Evolutionary conservation across 169 alveolate genomes (phyloP).

Genomic region (Plasmodium vinckei): DNA sequence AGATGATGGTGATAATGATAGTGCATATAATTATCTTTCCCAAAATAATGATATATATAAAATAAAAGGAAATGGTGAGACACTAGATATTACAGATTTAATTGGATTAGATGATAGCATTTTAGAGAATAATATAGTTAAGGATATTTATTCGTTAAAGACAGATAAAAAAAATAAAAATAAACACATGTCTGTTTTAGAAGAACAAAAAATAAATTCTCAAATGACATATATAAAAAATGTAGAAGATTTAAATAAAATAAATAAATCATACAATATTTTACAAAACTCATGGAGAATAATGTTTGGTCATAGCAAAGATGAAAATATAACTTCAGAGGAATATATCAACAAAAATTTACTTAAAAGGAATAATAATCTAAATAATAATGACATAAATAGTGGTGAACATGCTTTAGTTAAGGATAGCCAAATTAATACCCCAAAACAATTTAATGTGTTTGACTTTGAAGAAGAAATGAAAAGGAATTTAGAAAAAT

Average conservation of each 20-base stretch:
- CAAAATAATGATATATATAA: slow-evolving; percentile 42
- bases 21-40: slow-evolving; percentile 13
- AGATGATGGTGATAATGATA: not conserved
- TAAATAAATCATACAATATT: slow-evolving; percentile 13
- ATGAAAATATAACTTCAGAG: slow-evolving; percentile 1
- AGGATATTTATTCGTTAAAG: slow-evolving; percentile 18
- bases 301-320: slow-evolving; percentile 10
- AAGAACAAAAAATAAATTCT: slow-evolving; percentile 29
- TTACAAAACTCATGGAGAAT: slow-evolving; percentile 33
- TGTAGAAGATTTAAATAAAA: slow-evolving; percentile 20
- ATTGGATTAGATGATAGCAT: not conserved
- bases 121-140: not conserved
- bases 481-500: slow-evolving; percentile 21
- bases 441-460: not conserved
- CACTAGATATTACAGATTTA: slow-evolving; percentile 20
- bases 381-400: not conserved
- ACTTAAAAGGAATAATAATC: not conserved
- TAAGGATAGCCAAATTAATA: too few species aligned
- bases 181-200: slow-evolving; percentile 25
- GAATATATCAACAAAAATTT: slow-evolving; percentile 31
- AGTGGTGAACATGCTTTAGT: too few species aligned
- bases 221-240: slow-evolving; percentile 22
- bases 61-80: slow-evolving; percentile 24
- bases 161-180: not conserved
- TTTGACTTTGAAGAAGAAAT: slow-evolving; percentile 40